Evolutionary conservation across 1,284 basidiomycete species (phyloP), one percentile per base, ranked within the genome.

Genomic region (Boletus chippewaensis): DNA sequence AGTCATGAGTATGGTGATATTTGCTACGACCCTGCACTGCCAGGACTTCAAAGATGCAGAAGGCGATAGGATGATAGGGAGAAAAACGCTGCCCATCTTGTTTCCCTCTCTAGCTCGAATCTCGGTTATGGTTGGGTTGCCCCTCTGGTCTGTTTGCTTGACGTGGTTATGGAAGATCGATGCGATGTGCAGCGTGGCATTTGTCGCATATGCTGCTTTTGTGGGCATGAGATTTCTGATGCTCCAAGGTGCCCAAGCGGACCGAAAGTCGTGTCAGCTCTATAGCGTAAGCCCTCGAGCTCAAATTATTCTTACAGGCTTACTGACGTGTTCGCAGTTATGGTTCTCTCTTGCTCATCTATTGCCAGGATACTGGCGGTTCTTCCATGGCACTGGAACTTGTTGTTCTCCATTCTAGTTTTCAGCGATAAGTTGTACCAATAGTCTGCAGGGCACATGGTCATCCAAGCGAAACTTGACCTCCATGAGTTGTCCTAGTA

Each of bases 1-100:
- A 20, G 47, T 31, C 4, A 54, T 63, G 53, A 65, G 58, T 10
- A 45, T 55, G 52, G 53, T 52, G 31, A 52, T 69, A 18, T 69
- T 65, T n/a, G 40, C 62, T 6, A 72, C 70, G 13, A 73, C 73
- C 2, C 62, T 71, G 13, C 71, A 74, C 22, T 63, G 70, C 20
- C 73, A 74, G 40, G 71, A 74, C 53, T 74, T 74, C 58, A 64
- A 68, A 46, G 72, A 74, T 49, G 59, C 62, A 32, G 63, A 69
- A 1, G 72, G 72, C 11, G 72, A 74, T 45, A 51, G 55, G 2
- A 29, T 61, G 18, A 61, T 66, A 5, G 69, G 69, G 6, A 62
- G 72, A 4, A 61, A 53, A 22, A 74, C 72, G 4, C 49, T 74
- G 0, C 72, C 72, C 13, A 67, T 73, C 43, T 57, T 63, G 5